phyloP scores from a whole-genome alignment of 768 basidiomycete genomes.

The Pleurotus citrinopileatus region DNA sequence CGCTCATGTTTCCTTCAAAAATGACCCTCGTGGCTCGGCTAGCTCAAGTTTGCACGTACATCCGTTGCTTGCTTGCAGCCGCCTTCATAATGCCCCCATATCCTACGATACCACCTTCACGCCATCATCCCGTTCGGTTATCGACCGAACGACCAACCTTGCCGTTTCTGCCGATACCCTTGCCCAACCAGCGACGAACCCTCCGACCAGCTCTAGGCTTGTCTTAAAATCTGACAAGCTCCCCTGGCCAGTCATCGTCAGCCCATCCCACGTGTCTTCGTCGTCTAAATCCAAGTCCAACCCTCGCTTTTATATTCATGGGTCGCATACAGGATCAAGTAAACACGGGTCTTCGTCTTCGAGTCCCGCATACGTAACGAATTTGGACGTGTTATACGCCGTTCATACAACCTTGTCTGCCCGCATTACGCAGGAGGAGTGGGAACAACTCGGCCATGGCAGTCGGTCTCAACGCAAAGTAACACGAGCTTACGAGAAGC shows the following conservation, averaged over 20 bases:
- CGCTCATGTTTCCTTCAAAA: conserved; percentile 29
- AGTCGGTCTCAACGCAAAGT: conserved; percentile 57
- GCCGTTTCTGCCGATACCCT: conserved; percentile 57
- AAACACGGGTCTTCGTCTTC: conserved; percentile 16
- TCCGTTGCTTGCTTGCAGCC: conserved; percentile 56
- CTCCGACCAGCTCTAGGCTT: conserved; percentile 38
- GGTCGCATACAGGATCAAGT: conserved; percentile 13
- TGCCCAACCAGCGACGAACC: conserved; percentile 63
- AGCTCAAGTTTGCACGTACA: conserved; percentile 52
- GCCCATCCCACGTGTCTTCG: conserved; percentile 24
- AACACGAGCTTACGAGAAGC: conserved; percentile 57
- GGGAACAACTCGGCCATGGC: conserved; percentile 55
- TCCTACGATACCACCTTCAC: conserved; percentile 56
- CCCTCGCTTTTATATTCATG: conserved; percentile 22
- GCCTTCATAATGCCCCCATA: conserved; percentile 57
- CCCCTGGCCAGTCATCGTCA: conserved; percentile 59
- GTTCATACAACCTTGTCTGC: conserved; percentile 53
- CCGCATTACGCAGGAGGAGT: conserved; percentile 62
- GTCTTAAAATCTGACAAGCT: conserved; percentile 55
- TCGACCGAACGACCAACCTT: conserved; percentile 51
- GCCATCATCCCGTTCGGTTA: conserved; percentile 54
- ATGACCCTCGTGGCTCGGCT: conserved; percentile 22
- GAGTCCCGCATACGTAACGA: conserved; percentile 40
- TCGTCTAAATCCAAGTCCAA: conserved; percentile 16
- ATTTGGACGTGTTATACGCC: conserved; percentile 60